Evolutionary conservation across 2,329 filamentous ascomycete species (phyloP), one percentile per base, ranked within the genome.

Genomic region (Pseudogymnoascus sp.): DNA sequence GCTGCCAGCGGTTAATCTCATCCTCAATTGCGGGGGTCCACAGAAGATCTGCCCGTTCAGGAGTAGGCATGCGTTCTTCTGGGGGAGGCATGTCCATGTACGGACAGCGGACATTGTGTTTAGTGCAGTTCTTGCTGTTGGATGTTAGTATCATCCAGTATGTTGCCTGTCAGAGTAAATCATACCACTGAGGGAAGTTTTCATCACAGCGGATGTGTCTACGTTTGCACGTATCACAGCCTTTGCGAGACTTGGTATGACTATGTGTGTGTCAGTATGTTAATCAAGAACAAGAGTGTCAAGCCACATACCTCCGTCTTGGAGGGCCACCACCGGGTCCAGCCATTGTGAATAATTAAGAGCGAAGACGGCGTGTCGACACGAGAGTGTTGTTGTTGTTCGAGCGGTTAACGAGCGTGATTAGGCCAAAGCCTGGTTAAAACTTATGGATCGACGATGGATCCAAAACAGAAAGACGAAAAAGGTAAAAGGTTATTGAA

Each of bases 221-320:
- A 75, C 90, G 88, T 79, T 99, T 99, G 84, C 95, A 99, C 66
- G 92, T 96, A 73, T 96, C 93, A 83, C 95, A 99, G 67, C 95
- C 95, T 80, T 97, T 97, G 74, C 95, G 88, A 72, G 93, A 97
- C 82, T 99, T 99, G 75, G 95, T 99, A 81, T 99, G 95, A 81
- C 93, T 96, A 75, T 21, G 65, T 19, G 19, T 26, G 23, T 61
- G 64, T 73, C 38, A 72, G 69, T 67, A 31, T 62, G 11, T 17
- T 17, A 33, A 33, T 17, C 21, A 50, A 53, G 33, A 9, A 56
- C 21, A 53, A 7, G 23, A 17, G 31, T 33, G 31, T 19, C 13
- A 38, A 17, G 33, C 37, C 64, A 77, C 80, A 69, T 75, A 84
- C 82, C 82, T 87, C 77, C 85, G 82, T 75, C 85, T 83, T 75